Conservation (phyloP, 1,284 basidiomycete species). For the Ceratobasidium sp. region DNA sequence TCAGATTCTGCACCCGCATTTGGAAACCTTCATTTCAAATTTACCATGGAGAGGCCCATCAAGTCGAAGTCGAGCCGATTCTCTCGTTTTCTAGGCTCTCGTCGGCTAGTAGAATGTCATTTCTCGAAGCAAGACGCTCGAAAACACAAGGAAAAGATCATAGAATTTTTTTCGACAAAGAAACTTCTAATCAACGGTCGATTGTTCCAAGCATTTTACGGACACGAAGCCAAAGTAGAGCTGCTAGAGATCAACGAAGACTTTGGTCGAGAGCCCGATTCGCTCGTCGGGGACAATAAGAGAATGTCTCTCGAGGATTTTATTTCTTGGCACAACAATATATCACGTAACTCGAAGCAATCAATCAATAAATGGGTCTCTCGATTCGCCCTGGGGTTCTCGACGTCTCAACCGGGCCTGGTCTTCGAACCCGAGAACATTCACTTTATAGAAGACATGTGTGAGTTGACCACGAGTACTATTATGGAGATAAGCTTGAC, state of each 20-base stretch:
- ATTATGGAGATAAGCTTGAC: background rate
- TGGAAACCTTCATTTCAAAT: conserved; percentile 9
- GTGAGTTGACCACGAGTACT: conserved; percentile 24
- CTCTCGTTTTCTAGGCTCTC: conserved; percentile 42
- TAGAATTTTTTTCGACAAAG: conserved; percentile 35
- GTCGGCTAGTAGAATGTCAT: conserved; percentile 40
- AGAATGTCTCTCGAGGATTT: conserved; percentile 43
- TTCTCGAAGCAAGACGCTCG: conserved; percentile 16
- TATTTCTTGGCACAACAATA: conserved; percentile 43
- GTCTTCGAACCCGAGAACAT: conserved; percentile 39
- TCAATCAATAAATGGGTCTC: conserved; percentile 45
- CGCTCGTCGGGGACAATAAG: conserved; percentile 33
- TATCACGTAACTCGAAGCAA: conserved; percentile 21
- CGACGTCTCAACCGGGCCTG: conserved; percentile 42
- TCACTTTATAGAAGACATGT: conserved; percentile 36
- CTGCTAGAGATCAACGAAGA: conserved; percentile 47
- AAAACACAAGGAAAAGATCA: conserved; percentile 8
- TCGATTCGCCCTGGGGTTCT: conserved; percentile 45
- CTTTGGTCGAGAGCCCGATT: conserved; percentile 28
- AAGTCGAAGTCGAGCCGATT: conserved; percentile 44
- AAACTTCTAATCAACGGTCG: conserved; percentile 42
- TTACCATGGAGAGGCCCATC: conserved; percentile 31
- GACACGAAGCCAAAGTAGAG: conserved; percentile 26
- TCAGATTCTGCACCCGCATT: background rate
- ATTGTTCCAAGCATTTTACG: conserved; percentile 45